A percentile compares a stretch with the other conserved stretches of the same genome.
These are phyloP conservation scores for Trichoderma arundinaceum DNA, from an alignment of 2,329 filamentous ascomycete genomes.

Conservation along the genomic window DNA sequence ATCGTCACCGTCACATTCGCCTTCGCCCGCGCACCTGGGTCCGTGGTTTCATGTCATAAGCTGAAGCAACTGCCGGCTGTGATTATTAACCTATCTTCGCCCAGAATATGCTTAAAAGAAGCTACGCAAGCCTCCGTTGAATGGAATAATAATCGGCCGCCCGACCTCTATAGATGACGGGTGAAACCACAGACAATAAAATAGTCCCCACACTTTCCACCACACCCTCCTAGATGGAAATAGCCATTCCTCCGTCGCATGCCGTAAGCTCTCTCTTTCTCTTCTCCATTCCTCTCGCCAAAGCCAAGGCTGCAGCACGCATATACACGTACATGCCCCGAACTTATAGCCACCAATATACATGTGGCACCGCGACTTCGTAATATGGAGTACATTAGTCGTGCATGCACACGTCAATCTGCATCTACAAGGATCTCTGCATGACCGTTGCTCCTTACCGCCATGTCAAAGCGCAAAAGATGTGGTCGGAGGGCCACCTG, in stretches of 20 bases:
- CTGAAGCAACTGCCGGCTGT: neutral
- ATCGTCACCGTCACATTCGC: neutral
- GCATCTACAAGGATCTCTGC: slow-evolving; percentile 24
- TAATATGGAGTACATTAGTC: slow-evolving; percentile 21
- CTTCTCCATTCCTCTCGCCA: neutral
- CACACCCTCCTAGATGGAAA: neutral
- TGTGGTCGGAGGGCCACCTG: slow-evolving; percentile 2
- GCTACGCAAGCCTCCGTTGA: neutral
- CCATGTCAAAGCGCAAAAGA: slow-evolving; percentile 20
- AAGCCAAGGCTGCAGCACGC: slow-evolving; percentile 14
- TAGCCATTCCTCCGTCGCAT: neutral
- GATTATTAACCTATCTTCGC: neutral
- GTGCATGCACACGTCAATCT: slow-evolving; percentile 29
- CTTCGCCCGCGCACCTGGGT: neutral
- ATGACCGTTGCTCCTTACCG: slow-evolving; percentile 20
- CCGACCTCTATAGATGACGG: neutral
- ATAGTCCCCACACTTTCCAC: neutral
- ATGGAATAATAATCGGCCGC: neutral
- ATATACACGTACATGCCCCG: neutral
- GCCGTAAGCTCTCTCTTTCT: neutral
- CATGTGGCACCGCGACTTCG: neutral
- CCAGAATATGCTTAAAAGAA: neutral
- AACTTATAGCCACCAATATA: slow-evolving; percentile 3
- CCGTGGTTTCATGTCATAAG: neutral
- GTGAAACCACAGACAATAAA: neutral